Percentiles rank a stretch among this genome's conserved stretches.
Conservation (phyloP, 306 rosid species). For the Myrica gale region DNA sequence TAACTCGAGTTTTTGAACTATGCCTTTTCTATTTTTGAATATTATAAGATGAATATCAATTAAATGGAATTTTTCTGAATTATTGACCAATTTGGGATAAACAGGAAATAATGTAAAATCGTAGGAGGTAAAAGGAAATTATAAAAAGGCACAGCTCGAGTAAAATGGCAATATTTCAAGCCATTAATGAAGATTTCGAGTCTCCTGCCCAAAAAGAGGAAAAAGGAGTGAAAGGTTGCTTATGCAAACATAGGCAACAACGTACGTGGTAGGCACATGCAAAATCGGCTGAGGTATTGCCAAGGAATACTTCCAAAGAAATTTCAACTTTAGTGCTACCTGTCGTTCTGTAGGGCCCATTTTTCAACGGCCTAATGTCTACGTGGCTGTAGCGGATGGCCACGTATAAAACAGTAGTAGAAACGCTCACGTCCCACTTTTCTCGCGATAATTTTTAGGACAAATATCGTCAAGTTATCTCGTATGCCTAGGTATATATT, state of each 20-base stretch:
- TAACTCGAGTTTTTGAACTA: too few relatives aligned
- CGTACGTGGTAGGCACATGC: not conserved
- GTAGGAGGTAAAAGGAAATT: too few relatives aligned
- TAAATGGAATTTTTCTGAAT: too few relatives aligned
- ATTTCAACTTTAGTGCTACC: not conserved
- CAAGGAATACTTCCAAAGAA: not conserved
- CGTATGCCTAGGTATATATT: not conserved
- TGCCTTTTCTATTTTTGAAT: too few relatives aligned
- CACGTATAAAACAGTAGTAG: not conserved
- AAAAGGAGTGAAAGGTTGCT: not conserved
- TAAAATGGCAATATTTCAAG: too few relatives aligned
- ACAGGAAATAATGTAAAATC: too few relatives aligned
- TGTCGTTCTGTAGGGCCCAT: slow-evolving; percentile 7
- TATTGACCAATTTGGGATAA: too few relatives aligned
- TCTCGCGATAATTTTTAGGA: not conserved
- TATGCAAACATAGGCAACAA: not conserved
- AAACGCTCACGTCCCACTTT: not conserved
- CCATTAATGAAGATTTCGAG: not conserved
- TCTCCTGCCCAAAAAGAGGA: too few relatives aligned
- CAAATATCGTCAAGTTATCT: not conserved
- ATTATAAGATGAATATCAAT: too few relatives aligned
- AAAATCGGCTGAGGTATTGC: not conserved
- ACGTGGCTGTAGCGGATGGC: not conserved
- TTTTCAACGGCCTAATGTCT: not conserved
- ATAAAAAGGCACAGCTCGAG: too few relatives aligned